phyloP scores from a whole-genome alignment of 148 eudicot species.

The Vaccinium macrocarpon region DNA sequence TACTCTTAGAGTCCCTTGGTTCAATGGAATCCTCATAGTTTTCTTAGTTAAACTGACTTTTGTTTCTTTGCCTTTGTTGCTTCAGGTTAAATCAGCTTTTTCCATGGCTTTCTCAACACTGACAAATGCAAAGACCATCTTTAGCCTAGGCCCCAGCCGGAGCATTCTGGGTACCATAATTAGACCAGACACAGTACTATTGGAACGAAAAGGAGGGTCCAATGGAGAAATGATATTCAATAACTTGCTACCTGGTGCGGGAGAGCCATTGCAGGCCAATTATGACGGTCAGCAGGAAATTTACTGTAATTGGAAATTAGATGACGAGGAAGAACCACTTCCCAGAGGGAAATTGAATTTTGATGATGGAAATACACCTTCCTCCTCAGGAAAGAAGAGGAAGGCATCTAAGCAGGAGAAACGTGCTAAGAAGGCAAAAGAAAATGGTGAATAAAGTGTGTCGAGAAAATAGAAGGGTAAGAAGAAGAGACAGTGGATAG shows the following conservation, averaged over 20 bases:
- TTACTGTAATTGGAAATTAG: constrained; percentile 70
- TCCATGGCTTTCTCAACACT: constrained; percentile 73
- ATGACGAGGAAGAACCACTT: constrained; percentile 62
- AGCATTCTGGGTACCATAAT: constrained; percentile 93
- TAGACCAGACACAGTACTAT: constrained; percentile 75
- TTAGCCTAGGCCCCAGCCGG: constrained; percentile 61
- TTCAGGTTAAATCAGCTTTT: constrained; percentile 87
- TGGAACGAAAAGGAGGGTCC: constrained; percentile 84
- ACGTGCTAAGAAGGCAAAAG: constrained; percentile 37
- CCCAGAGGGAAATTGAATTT: constrained; percentile 58
- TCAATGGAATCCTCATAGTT: neutral
- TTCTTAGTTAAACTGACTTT: neutral
- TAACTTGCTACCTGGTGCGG: constrained; percentile 78
- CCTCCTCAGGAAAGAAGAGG: constrained; percentile 64
- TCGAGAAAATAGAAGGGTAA: constrained; percentile 32
- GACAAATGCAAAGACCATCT: constrained; percentile 71
- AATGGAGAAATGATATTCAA: constrained; percentile 64
- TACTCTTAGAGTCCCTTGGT: neutral
- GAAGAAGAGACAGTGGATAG: constrained; percentile 38
- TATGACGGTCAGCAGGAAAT: constrained; percentile 53
- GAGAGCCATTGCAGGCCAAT: constrained; percentile 46
- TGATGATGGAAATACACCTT: constrained; percentile 30
- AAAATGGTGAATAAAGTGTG: constrained; percentile 35
- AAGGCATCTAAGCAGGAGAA: constrained; percentile 39
- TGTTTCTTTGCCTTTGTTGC: constrained; percentile 10